phyloP scores from a whole-genome alignment of 306 rosid species.

The Parietaria judaica region DNA sequence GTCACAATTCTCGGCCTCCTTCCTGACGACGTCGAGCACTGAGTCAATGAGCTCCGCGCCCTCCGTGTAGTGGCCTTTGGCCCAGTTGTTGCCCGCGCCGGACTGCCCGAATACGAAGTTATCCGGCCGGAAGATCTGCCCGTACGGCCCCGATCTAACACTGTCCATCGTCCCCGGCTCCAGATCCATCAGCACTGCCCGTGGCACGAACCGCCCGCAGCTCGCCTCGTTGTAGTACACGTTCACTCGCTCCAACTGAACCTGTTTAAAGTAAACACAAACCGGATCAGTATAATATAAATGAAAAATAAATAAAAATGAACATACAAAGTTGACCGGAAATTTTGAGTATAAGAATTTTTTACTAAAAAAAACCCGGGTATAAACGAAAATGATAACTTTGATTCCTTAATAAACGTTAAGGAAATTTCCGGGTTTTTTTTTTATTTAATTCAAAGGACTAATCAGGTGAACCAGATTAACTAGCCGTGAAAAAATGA shows the following conservation, averaged over 20 bases:
- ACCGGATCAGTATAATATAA: no score
- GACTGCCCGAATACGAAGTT: constrained; percentile 66
- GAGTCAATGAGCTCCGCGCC: constrained; percentile 70
- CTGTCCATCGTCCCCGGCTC: constrained; percentile 73
- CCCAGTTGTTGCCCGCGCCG: constrained; percentile 68
- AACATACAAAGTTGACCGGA: no score
- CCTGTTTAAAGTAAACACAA: no score
- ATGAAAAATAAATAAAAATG: no score
- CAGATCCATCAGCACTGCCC: constrained; percentile 62
- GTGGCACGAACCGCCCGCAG: constrained; percentile 49
- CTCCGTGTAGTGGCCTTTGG: constrained; percentile 62
- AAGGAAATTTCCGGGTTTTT: no score
- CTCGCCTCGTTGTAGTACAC: constrained; percentile 71
- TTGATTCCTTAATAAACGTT: no score
- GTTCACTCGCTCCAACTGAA: constrained; percentile 59
- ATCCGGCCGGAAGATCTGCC: constrained; percentile 58
- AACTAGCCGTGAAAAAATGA: no score
- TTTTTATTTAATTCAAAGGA: no score
- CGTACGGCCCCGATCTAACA: constrained; percentile 57
- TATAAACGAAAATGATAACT: no score
- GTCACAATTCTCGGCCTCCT: constrained; percentile 67
- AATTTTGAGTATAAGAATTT: no score
- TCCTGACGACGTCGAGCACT: constrained; percentile 57
- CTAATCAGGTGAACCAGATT: no score
- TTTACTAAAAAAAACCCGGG: no score